A percentile compares a stretch with the other conserved stretches of the same genome.
Evolutionary conservation across 371 early-diverging fungal species (phyloP).

Genomic region (Mucor racemosus): DNA sequence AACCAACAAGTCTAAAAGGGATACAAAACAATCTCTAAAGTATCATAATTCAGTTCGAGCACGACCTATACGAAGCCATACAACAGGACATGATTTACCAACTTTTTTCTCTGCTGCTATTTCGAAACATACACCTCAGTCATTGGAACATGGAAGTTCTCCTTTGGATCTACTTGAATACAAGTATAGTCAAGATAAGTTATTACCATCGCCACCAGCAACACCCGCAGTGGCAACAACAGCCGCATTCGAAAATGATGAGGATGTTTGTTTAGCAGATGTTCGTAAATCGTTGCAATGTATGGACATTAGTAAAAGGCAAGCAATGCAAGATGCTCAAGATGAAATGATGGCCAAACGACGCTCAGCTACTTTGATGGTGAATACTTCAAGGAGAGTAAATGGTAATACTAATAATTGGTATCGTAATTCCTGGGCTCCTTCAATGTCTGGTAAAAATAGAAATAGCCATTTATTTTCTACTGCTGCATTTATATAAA

Average conservation of each 20-base stretch:
- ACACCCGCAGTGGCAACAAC: neutral
- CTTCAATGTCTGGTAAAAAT: too few relatives aligned
- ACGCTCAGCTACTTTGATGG: neutral
- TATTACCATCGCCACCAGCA: neutral
- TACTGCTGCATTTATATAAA: neutral
- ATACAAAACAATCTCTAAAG: neutral
- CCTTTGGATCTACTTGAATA: neutral
- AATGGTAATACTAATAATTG: neutral
- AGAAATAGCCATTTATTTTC: neutral
- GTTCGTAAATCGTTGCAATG: slow-evolving; percentile 7
- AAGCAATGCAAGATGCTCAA: neutral
- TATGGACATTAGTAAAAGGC: neutral
- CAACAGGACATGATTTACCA: neutral
- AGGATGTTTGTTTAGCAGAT: slow-evolving; percentile 19
- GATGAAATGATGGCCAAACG: neutral
- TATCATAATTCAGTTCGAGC: slow-evolving; percentile 21
- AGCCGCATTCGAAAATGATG: neutral
- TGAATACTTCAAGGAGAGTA: neutral
- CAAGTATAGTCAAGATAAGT: neutral
- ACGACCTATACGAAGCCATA: slow-evolving; percentile 4
- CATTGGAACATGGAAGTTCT: neutral
- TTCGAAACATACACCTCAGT: neutral
- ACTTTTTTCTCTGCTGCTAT: neutral
- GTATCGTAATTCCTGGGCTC: too few relatives aligned
- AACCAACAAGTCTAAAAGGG: neutral